Base-by-base conservation (phyloP, 805 yeast species). In the Candida ortonii region DNA sequence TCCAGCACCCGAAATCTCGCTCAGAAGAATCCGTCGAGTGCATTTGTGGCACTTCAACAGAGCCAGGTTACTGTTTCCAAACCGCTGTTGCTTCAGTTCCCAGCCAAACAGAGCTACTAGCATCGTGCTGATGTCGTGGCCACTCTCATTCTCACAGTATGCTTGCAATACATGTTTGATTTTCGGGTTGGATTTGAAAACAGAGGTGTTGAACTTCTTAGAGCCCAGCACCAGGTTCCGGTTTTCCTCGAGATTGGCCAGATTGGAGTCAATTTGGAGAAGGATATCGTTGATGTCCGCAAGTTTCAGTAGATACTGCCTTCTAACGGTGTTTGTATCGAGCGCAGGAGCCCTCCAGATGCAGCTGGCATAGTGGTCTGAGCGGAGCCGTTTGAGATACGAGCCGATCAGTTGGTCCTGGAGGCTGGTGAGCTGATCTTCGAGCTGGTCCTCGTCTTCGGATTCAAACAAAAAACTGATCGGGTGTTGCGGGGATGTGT, bases 81-180 rank as follows among this genome's bases (percentile, higher is more conserved):
- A 53, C 10, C 36, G 39, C 21, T 58, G 62, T 9, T 47, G 44
- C 29, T 48, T 54, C 9, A 63, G 38, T 14, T 49, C 56, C 70
- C 71, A 67, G 1, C 71, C 70, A 6, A 65, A 42, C 10, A 65
- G 32, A 2, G 57, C 46, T 4, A 60, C 24, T 21, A 51, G 39
- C 9, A 52, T 13, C 1, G 46, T 24, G 6, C 34, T 17, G 16
- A 14, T 36, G 31, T 28, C 46, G 34, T 28, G 28, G n/a, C n/a
- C n/a, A n/a, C n/a, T n/a, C 8, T 42, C 34, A 6, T 45, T 19
- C 8, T 32, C 28, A 5, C 46, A 17, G n/a, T 45, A 36, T 3
- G 28, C 20, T 9, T 37, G 28, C 40, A 54, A 45, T 3, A 41
- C 38, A 8, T 43, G 23, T 7, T 36, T 34, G 3, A 42, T 22